phyloP scores from a whole-genome alignment of 2,329 filamentous ascomycete species.

The Penicillium hesseltinei region DNA sequence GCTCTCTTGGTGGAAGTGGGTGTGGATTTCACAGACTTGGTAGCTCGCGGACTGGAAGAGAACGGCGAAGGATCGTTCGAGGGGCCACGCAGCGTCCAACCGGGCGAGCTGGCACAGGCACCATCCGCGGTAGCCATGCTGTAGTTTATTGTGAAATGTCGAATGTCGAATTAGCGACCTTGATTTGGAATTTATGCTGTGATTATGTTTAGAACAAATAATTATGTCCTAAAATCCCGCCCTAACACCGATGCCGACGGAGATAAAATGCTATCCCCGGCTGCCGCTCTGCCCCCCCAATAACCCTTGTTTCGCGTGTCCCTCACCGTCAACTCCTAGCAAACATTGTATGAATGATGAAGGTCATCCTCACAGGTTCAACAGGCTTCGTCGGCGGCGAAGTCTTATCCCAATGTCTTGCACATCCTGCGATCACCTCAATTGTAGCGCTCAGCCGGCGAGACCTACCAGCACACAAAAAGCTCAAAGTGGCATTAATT shows the following conservation, averaged over 20 bases:
- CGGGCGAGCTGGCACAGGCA: slow-evolving; percentile 11
- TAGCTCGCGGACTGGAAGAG: slow-evolving; percentile 57
- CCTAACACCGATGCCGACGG: background rate
- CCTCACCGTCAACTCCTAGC: background rate
- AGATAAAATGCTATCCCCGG: background rate
- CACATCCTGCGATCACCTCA: slow-evolving; percentile 51
- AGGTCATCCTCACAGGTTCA: slow-evolving; percentile 19
- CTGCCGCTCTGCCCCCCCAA: too few relatives aligned
- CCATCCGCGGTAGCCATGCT: background rate
- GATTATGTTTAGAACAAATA: background rate
- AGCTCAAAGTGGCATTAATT: slow-evolving; percentile 52
- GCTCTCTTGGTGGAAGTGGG: slow-evolving; percentile 79
- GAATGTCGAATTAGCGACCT: background rate
- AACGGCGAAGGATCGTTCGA: slow-evolving; percentile 22
- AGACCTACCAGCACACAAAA: slow-evolving; percentile 46
- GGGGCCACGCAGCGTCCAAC: slow-evolving; percentile 17
- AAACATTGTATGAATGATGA: slow-evolving; percentile 14
- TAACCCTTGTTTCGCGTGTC: background rate
- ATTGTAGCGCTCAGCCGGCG: slow-evolving; percentile 53
- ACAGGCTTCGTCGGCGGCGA: slow-evolving; percentile 32
- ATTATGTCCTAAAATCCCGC: background rate
- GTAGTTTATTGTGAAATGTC: background rate
- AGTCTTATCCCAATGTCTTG: slow-evolving; percentile 53
- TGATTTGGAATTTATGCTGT: background rate
- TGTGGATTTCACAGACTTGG: slow-evolving; percentile 80